phyloP scores from a whole-genome alignment of 352 stramenopile species.

The Pythium periplocum region DNA sequence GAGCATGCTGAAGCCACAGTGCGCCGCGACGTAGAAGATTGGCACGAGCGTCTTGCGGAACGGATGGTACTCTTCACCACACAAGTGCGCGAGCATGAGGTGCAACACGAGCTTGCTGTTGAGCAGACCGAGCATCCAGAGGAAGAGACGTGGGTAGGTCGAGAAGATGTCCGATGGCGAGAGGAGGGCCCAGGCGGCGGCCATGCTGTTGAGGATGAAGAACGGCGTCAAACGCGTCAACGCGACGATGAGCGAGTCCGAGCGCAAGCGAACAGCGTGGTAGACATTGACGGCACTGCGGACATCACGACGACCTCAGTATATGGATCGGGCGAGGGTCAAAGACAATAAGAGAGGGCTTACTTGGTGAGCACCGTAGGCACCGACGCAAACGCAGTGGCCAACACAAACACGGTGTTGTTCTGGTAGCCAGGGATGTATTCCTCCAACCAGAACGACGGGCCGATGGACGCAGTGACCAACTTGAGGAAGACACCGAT shows the following conservation, averaged over 20 bases:
- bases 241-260: constrained; percentile 73
- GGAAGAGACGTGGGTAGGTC: constrained; percentile 70
- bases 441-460: constrained; percentile 70
- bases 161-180: constrained; percentile 74
- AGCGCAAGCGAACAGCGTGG: constrained; percentile 56
- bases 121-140: constrained; percentile 84
- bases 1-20: constrained; percentile 78
- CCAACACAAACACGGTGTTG: constrained; percentile 78
- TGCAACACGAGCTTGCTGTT: constrained; percentile 89
- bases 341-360: constrained; percentile 11
- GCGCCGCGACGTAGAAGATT: constrained; percentile 85
- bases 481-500: constrained; percentile 76
- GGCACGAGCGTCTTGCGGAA: constrained; percentile 88
- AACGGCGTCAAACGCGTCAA: constrained; percentile 78
- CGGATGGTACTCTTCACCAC: constrained; percentile 83
- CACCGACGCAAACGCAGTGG: constrained; percentile 48
- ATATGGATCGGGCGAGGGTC: too few species aligned
- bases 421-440: constrained; percentile 59
- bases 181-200: constrained; percentile 58
- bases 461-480: constrained; percentile 51
- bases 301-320: constrained; percentile 1
- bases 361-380: constrained; percentile 78
- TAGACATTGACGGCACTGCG: constrained; percentile 64
- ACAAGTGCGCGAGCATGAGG: constrained; percentile 84
- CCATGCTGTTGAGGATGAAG: constrained; percentile 64